Conservation (phyloP, 768 basidiomycete genomes). For the Calvatia gigantea region DNA sequence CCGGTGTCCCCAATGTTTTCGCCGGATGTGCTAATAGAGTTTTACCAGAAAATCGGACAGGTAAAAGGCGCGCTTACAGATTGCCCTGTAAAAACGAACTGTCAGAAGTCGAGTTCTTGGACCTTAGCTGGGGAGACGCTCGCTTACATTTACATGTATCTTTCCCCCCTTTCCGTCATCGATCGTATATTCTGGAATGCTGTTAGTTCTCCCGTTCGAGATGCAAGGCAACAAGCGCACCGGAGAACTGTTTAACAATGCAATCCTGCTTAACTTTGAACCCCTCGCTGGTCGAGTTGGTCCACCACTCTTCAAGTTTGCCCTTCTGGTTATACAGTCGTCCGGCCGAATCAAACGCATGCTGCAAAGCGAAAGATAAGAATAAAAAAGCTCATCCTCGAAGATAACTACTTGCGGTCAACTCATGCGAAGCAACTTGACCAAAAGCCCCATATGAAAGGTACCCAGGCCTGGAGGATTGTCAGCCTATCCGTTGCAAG, state of each 20-base stretch:
- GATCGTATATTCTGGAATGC: constrained; percentile 64
- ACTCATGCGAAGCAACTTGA: constrained; percentile 87
- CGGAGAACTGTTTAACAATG: constrained; percentile 89
- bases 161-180: constrained; percentile 82
- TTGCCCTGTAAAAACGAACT: constrained; percentile 51
- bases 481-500: constrained; percentile 9
- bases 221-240: constrained; percentile 35
- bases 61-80: constrained; percentile 42
- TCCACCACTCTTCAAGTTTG: constrained; percentile 91
- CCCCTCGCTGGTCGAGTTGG: constrained; percentile 76
- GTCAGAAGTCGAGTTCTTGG: neutral
- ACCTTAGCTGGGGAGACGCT: neutral
- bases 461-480: constrained; percentile 69
- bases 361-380: constrained; percentile 38
- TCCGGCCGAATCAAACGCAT: constrained; percentile 89
- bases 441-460: constrained; percentile 92
- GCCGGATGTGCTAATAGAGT: constrained; percentile 65
- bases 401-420: constrained; percentile 54
- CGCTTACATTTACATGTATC: constrained; percentile 76
- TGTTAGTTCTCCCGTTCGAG: constrained; percentile 2
- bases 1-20: constrained; percentile 91
- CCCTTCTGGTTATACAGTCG: constrained; percentile 89
- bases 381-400: neutral
- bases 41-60: constrained; percentile 10
- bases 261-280: constrained; percentile 85